Evolutionary conservation across 1,284 basidiomycete species (phyloP).

Genomic region (Cronartium ribicola): DNA sequence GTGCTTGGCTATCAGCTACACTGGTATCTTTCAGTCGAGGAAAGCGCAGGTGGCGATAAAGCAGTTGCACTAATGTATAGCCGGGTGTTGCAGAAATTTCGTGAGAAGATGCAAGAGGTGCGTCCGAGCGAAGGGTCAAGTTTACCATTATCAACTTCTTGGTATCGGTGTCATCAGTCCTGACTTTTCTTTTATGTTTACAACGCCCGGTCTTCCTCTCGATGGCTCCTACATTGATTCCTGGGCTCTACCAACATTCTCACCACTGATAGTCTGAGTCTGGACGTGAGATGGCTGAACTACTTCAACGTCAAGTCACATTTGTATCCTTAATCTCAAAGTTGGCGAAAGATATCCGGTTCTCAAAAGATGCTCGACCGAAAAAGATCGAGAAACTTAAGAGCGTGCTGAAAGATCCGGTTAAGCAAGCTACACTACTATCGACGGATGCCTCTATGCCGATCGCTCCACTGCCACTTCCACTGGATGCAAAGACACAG

Average conservation of each 20-base stretch:
- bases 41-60: constrained; percentile 58
- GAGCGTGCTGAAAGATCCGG: constrained; percentile 73
- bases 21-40: constrained; percentile 96
- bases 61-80: constrained; percentile 89
- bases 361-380: constrained; percentile 83
- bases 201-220: background rate
- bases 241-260: constrained; percentile 42
- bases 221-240: background rate
- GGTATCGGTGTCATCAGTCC: no score
- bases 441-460: constrained; percentile 61
- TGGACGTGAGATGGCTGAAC: constrained; percentile 70
- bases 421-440: constrained; percentile 68
- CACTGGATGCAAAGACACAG: constrained; percentile 76
- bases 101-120: constrained; percentile 78
- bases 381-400: constrained; percentile 96
- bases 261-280: constrained; percentile 59
- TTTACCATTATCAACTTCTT: no score
- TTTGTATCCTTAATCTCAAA: constrained; percentile 76
- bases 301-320: constrained; percentile 77
- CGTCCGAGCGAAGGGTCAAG: constrained; percentile 47
- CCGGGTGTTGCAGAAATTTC: constrained; percentile 79
- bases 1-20: constrained; percentile 86
- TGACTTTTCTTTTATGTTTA: no score
- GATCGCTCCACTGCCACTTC: constrained; percentile 56
- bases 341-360: constrained; percentile 77